Evolutionary conservation across 345 rosid genomes (phyloP).

Genomic region (Eucalyptus coolabah): DNA sequence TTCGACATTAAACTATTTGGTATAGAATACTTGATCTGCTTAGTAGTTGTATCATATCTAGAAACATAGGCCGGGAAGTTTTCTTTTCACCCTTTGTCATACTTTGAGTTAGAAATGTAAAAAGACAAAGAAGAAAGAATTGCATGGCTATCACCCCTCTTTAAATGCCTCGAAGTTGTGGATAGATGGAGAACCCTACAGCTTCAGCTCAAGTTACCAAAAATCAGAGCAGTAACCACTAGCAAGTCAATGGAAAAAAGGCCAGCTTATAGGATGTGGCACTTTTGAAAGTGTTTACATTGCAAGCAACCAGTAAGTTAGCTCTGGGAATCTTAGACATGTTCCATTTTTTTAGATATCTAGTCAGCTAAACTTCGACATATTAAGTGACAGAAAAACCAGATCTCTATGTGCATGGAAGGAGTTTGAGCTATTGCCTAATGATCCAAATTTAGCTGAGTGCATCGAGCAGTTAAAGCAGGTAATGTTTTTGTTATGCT

Average conservation of each 20-base stretch:
- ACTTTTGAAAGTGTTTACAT: slow-evolving; percentile 65
- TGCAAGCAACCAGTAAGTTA: slow-evolving; percentile 53
- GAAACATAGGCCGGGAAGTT: too few species aligned
- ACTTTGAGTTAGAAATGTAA: not conserved
- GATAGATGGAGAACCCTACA: not conserved
- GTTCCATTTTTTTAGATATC: not conserved
- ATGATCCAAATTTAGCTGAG: not conserved
- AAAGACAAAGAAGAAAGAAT: not conserved
- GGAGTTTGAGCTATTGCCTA: not conserved
- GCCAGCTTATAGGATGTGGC: slow-evolving; percentile 55
- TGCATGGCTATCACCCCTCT: not conserved
- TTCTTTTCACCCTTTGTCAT: not conserved
- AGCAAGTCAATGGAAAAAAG: slow-evolving; percentile 34
- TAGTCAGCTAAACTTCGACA: not conserved
- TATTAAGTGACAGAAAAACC: not conserved
- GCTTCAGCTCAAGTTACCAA: not conserved
- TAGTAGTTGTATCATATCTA: not conserved
- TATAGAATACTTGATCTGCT: too few species aligned
- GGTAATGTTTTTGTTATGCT: not conserved
- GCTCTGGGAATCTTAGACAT: not conserved
- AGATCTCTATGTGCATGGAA: not conserved
- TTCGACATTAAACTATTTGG: too few species aligned
- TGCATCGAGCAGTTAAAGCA: slow-evolving; percentile 2
- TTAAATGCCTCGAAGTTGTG: not conserved
- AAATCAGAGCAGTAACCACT: not conserved